Conservation (phyloP, 2,329 filamentous ascomycete genomes). For the Clarireedia paspali region DNA sequence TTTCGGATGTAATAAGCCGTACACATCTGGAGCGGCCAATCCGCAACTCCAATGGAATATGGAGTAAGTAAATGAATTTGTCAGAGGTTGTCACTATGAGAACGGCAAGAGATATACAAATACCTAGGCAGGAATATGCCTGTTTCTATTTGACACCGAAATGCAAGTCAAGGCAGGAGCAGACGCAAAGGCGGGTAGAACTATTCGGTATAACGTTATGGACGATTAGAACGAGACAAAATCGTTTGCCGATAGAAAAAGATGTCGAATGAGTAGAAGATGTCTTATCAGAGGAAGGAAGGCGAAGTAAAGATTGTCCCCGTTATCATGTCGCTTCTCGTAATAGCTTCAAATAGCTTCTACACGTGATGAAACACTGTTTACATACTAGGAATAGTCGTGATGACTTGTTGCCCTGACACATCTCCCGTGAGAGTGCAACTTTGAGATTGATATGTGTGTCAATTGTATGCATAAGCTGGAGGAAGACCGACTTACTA, state of each 20-base stretch:
- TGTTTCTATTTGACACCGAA: not conserved
- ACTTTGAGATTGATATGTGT: not conserved
- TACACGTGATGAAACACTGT: not conserved
- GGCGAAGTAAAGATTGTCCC: not conserved
- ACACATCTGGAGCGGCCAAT: not conserved
- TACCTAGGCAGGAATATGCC: not conserved
- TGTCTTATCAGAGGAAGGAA: slow-evolving; percentile 5
- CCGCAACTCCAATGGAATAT: not conserved
- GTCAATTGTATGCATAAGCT: too few species aligned
- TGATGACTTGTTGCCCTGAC: not conserved
- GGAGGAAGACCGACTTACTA: not conserved
- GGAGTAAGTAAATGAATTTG: not conserved
- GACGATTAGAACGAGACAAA: not conserved
- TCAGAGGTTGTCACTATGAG: not conserved
- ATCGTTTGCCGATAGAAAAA: not conserved
- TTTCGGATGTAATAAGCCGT: not conserved
- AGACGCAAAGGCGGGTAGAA: not conserved
- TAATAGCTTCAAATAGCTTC: slow-evolving; percentile 5
- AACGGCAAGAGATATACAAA: not conserved
- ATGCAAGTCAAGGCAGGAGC: not conserved
- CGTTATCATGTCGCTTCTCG: slow-evolving; percentile 9
- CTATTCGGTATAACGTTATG: not conserved
- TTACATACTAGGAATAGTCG: not conserved
- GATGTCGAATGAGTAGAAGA: slow-evolving; percentile 3
- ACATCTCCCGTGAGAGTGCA: not conserved